A percentile compares a stretch with the other conserved stretches of the same genome.
Evolutionary conservation across 495 filamentous ascomycete genomes (phyloP).

Genomic region (Cercophora sp.): DNA sequence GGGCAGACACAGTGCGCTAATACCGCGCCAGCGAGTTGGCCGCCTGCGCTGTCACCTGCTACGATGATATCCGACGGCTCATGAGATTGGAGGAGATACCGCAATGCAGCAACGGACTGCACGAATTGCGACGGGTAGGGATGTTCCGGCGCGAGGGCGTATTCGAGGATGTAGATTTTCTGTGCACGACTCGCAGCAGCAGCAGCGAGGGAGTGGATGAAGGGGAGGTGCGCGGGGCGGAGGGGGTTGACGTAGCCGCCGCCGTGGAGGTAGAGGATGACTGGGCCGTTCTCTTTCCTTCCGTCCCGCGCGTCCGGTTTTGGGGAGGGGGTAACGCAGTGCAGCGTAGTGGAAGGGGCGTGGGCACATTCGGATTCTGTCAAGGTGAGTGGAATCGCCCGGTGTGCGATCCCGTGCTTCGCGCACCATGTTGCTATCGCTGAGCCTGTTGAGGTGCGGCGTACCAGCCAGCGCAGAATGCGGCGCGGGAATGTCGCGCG

Average conservation of each 20-base stretch:
- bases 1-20: conserved; percentile 11
- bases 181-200: neutral
- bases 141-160: conserved; percentile 17
- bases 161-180: conserved; percentile 14
- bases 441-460: conserved; percentile 5
- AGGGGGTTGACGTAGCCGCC: conserved; percentile 23
- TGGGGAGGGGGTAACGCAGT: neutral
- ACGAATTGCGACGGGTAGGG: conserved; percentile 15
- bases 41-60: conserved; percentile 16
- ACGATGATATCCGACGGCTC: conserved; percentile 8
- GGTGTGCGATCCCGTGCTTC: neutral
- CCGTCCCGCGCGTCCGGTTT: neutral
- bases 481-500: conserved; percentile 8
- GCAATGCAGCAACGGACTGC: conserved; percentile 6
- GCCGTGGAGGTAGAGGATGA: conserved; percentile 20
- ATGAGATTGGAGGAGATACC: conserved; percentile 3
- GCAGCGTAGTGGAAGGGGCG: neutral
- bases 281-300: neutral
- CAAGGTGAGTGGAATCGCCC: neutral
- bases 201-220: conserved; percentile 8
- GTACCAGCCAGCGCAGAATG: conserved; percentile 7
- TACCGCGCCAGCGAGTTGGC: conserved; percentile 13
- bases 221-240: conserved; percentile 15
- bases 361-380: too few relatives aligned
- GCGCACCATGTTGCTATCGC: conserved; percentile 5